phyloP scores from a whole-genome alignment of 257 asterid genomes.

The Mentha longifolia region DNA sequence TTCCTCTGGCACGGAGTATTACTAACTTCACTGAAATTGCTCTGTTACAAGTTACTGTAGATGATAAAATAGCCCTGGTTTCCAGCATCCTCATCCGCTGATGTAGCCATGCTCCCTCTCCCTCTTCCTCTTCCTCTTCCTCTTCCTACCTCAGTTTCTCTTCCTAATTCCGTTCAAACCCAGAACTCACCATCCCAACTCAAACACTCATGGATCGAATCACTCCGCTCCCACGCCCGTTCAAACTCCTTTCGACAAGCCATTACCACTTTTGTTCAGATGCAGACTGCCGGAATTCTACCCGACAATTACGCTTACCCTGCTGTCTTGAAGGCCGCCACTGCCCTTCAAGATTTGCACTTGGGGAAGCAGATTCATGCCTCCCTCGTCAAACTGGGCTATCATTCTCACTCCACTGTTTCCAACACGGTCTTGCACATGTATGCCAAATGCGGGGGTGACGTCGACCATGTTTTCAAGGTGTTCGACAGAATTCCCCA shows the following conservation, averaged over 20 bases:
- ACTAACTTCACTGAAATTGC: too few relatives aligned
- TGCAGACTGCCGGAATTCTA: conserved; percentile 58
- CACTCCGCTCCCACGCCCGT: conserved; percentile 65
- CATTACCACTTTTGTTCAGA: conserved; percentile 60
- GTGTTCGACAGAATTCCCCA: conserved; percentile 76
- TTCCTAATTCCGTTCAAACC: conserved; percentile 35
- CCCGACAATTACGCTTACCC: conserved; percentile 87
- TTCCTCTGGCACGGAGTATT: too few relatives aligned
- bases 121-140: conserved; percentile 34
- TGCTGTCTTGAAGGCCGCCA: conserved; percentile 70
- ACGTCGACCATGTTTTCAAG: conserved; percentile 50
- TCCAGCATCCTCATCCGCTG: too few relatives aligned
- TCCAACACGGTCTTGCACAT: conserved; percentile 71
- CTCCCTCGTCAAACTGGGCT: conserved; percentile 60
- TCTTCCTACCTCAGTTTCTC: conserved; percentile 27
- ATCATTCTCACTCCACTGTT: conserved; percentile 61
- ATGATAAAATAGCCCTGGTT: too few relatives aligned
- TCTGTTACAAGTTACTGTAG: too few relatives aligned
- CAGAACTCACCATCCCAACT: conserved; percentile 38
- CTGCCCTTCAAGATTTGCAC: conserved; percentile 64
- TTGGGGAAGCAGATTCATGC: conserved; percentile 76
- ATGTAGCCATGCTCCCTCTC: conserved; percentile 22
- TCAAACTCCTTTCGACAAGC: conserved; percentile 63
- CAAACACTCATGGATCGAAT: conserved; percentile 60
- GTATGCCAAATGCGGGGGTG: conserved; percentile 62